Conservation (phyloP, 1,139 yeast species). For the Yamadazyma kanchanaburiensis region DNA sequence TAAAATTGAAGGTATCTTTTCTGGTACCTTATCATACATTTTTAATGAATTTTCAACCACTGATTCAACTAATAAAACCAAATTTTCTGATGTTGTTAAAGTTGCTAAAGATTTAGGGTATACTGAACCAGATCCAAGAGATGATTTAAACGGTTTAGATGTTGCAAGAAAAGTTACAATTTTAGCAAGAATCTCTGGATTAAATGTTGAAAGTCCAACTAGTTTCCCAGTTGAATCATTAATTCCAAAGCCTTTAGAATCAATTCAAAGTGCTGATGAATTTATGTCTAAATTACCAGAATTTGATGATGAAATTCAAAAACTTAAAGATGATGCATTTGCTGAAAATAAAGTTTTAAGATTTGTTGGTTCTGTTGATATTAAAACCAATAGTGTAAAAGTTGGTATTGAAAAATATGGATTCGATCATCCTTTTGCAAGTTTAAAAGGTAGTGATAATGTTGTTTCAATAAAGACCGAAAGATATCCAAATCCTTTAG, state of each 20-base stretch:
- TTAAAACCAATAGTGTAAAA: slow-evolving; percentile 60
- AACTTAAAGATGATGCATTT: slow-evolving; percentile 76
- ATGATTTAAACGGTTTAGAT: slow-evolving; percentile 94
- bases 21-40: slow-evolving; percentile 95
- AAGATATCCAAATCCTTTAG: slow-evolving; percentile 89
- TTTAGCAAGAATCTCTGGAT: slow-evolving; percentile 88
- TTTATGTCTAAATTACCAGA: slow-evolving; percentile 78
- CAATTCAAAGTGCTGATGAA: slow-evolving; percentile 69
- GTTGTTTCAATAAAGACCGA: slow-evolving; percentile 88
- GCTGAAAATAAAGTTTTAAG: slow-evolving; percentile 83
- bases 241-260: slow-evolving; percentile 83
- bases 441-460: slow-evolving; percentile 93
- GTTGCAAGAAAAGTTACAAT: slow-evolving; percentile 98
- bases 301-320: slow-evolving; percentile 75
- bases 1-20: slow-evolving; percentile 91
- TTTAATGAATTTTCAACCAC: slow-evolving; percentile 88
- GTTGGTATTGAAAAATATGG: slow-evolving; percentile 89
- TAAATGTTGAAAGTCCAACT: slow-evolving; percentile 81
- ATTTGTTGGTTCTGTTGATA: slow-evolving; percentile 88
- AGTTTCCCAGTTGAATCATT: slow-evolving; percentile 95
- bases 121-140: slow-evolving; percentile 99
- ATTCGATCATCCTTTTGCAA: slow-evolving; percentile 90
- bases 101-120: slow-evolving; percentile 89
- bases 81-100: slow-evolving; percentile 85
- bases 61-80: slow-evolving; percentile 50